Evolutionary conservation across 768 basidiomycete species (phyloP), one percentile per base, ranked within the genome.

Genomic region (Psilocybe cyanescens): DNA sequence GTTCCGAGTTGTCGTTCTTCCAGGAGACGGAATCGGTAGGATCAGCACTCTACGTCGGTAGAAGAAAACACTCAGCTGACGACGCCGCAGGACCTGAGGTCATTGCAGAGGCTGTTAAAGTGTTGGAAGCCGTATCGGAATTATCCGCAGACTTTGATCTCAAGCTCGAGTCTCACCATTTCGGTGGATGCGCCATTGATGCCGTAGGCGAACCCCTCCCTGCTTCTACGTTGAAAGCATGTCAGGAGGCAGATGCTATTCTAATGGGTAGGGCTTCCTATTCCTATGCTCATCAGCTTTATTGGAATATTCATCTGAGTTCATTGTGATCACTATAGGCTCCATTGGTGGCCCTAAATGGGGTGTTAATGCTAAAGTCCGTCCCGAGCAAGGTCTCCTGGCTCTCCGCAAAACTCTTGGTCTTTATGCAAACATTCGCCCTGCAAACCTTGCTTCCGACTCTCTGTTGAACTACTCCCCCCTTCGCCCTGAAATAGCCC

Each of bases 331-430:
- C 17, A 8, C 29, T 31, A 1, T 59, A 98, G 97, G 97, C 66
- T 90, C 97, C 17, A 92, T 99, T 66, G 97, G 97, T 60, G 97
- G 97, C n/a, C 97, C 97, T 12, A 98, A 98, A 77, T 99, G 97
- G 97, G 96, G 95, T 51, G 91, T 96, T 2, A 85, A 88, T 59
- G 83, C 86, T 62, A 89, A 90, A 74, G 86, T 98, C 57, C 89
- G 97, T 58, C 97, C 97, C 16, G 97, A 99, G 74, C 86, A 87
- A 62, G 97, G 97, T 57, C 85, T 99, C 9, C 87, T 99, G 30
- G 73, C 79, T 6, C 85, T 99, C 55, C 89, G 97, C 67, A 99
- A 99, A 76, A 87, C 86, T 30, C 89, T 99, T 57, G 97, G 95
- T 19, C 86, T 99, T 51, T 99, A 96, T 78, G 97, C 95, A 72